A percentile compares a stretch with the other conserved stretches of the same genome.
phyloP scores from a whole-genome alignment of 768 basidiomycete species.

The Amanita molliuscula region DNA sequence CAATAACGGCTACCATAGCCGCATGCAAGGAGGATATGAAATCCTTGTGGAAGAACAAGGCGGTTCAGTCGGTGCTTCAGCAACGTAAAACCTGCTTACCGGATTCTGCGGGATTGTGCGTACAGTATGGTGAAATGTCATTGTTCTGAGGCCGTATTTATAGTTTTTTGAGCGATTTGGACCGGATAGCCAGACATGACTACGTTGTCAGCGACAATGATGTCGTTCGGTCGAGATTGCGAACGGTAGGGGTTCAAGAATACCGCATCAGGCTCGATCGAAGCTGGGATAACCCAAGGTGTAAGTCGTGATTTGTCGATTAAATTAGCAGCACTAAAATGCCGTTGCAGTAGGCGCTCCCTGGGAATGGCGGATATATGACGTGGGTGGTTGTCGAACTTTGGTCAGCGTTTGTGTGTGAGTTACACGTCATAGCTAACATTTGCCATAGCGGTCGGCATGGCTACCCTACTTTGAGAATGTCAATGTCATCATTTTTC shows the following conservation, averaged over 20 bases:
- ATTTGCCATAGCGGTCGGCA: conserved; percentile 44
- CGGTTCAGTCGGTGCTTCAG: conserved; percentile 38
- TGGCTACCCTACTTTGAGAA: conserved; percentile 83
- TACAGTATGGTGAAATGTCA: conserved; percentile 2
- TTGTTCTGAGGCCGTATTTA: neutral
- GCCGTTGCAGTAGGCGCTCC: conserved; percentile 18
- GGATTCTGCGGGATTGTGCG: conserved; percentile 63
- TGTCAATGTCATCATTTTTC: conserved; percentile 71
- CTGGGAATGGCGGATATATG: conserved; percentile 65
- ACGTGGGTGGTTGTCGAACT: conserved; percentile 72
- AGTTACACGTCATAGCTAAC: neutral
- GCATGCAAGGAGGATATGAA: conserved; percentile 54
- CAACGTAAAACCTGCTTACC: conserved; percentile 39
- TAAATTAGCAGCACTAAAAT: neutral
- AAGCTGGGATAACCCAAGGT: conserved; percentile 25
- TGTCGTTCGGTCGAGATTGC: conserved; percentile 58
- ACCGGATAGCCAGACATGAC: conserved; percentile 48
- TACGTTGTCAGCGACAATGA: conserved; percentile 67
- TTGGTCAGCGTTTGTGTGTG: conserved; percentile 26
- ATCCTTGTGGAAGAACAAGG: conserved; percentile 53
- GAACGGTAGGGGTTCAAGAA: conserved; percentile 66
- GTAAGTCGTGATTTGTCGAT: conserved; percentile 11
- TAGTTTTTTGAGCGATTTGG: conserved; percentile 62
- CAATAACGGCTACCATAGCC: conserved; percentile 41
- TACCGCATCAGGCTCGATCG: conserved; percentile 39